Conservation (phyloP, 305 asterid species). For the Fraxinus albicans region DNA sequence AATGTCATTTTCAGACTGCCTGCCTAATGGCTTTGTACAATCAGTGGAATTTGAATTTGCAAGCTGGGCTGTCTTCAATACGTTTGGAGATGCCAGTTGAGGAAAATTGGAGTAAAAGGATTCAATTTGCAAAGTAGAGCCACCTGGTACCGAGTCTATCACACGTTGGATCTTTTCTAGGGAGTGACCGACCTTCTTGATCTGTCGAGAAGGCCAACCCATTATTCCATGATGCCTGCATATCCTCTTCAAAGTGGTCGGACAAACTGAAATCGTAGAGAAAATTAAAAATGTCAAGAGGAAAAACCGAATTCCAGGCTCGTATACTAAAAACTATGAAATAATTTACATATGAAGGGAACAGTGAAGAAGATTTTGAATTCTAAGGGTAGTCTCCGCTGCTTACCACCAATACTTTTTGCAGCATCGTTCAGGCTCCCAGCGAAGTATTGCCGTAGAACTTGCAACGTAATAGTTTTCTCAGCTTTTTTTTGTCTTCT, state of each 20-base stretch:
- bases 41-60: constrained; percentile 19
- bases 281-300: neutral
- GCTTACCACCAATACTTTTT: constrained; percentile 82
- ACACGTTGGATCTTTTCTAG: constrained; percentile 82
- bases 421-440: constrained; percentile 98
- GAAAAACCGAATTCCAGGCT: neutral
- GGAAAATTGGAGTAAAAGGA: constrained; percentile 82
- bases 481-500: constrained; percentile 70
- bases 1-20: neutral
- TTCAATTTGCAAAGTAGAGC: constrained; percentile 65
- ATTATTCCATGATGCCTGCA: constrained; percentile 92
- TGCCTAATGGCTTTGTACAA: neutral
- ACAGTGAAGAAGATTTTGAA: neutral
- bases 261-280: constrained; percentile 63
- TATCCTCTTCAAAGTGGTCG: constrained; percentile 99
- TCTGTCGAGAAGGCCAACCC: constrained; percentile 95
- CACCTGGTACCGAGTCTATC: constrained; percentile 87
- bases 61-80: constrained; percentile 41
- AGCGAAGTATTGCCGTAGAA: constrained; percentile 82
- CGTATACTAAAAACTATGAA: neutral
- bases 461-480: constrained; percentile 71
- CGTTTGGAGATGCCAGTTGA: constrained; percentile 58
- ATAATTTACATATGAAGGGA: neutral
- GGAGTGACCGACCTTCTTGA: constrained; percentile 33
- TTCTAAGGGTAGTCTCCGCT: neutral